Base-by-base conservation (phyloP, 495 filamentous ascomycete species). In the Annulohypoxylon moriforme region DNA sequence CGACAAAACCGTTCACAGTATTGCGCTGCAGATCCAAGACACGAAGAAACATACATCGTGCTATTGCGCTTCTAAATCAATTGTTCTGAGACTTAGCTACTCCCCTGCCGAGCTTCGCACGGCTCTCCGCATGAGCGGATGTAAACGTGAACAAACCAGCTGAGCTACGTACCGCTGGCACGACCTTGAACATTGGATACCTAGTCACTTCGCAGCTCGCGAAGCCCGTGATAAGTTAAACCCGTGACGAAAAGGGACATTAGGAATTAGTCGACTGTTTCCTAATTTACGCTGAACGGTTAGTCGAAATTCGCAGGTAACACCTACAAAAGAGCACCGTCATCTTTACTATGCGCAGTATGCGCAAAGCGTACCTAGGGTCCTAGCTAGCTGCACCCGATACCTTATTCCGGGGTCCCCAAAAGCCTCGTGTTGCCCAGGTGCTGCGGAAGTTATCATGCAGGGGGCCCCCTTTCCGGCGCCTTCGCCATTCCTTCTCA, bases 91-190 rank as follows among this genome's bases (percentile, higher is more conserved):
- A 73, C 71, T 31, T 44, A 33, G 59, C 27, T 34, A 42, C 53
- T 25, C 13, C 27, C 16, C 20, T 64, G 29, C 60, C 38, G 64
- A 34, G 50, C 18, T 40, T 56, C n/a, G 60, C 46, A 38, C 71
- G 66, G 71, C 66, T 65, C 27, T 66, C 71, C 71, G 71, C 71
- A 69, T 69, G 66, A 59, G 53, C 66, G 50, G 58, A 68, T 33
- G 66, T 49, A 67, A 73, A 73, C 71, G 71, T 73, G 71, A 73
- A 63, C 71, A 67, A 67, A 59, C 49, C 27, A 61, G 53, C 42
- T 16, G 31, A 56, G 34, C n/a, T 55, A 65, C 61, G 27, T 52
- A 40, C 33, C 33, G 50, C 27, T 6, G 5, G 50, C 50, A 13
- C 50, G 3, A 53, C 25, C 47, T 52, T 29, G n/a, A 5, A 25